phyloP scores from a whole-genome alignment of 1,284 basidiomycete species.

The Pyrrhoderma noxium region DNA sequence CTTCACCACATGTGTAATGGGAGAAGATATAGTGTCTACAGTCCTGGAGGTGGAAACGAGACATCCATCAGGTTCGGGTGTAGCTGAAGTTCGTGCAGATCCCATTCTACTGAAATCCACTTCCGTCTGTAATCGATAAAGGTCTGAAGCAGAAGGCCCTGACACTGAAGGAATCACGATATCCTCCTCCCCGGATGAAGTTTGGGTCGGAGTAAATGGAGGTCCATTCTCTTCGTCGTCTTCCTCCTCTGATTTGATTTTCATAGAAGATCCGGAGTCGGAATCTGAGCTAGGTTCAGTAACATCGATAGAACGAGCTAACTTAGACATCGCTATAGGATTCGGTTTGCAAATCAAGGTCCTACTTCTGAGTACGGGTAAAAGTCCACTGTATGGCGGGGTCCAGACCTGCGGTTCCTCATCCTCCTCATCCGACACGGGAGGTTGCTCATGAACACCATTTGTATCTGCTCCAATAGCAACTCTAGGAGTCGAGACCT shows the following conservation, averaged over 20 bases:
- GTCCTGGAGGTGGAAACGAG: neutral
- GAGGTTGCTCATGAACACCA: neutral
- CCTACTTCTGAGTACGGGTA: too few species aligned
- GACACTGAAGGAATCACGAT: neutral
- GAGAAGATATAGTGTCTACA: neutral
- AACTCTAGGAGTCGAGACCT: conserved; percentile 9
- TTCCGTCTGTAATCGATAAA: conserved; percentile 14
- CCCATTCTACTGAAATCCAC: conserved; percentile 3
- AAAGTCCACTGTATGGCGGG: too few species aligned
- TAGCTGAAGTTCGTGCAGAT: conserved; percentile 3
- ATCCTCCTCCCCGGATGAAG: conserved; percentile 16
- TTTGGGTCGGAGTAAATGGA: too few species aligned
- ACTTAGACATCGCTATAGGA: conserved; percentile 12
- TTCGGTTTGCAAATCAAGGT: conserved; percentile 10
- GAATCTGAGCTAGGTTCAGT: conserved; percentile 2
- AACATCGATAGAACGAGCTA: too few species aligned
- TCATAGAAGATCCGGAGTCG: neutral
- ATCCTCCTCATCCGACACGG: conserved; percentile 9
- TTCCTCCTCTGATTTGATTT: too few species aligned
- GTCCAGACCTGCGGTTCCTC: neutral
- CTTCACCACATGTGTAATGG: neutral
- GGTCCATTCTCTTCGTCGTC: too few species aligned
- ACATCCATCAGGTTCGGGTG: too few species aligned
- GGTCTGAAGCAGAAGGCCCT: conserved; percentile 11
- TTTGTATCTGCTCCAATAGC: neutral